Percentiles rank a stretch among this genome's conserved stretches.
Evolutionary conservation across 2,329 filamentous ascomycete species (phyloP).

Genomic region (Xylariaceae sp.): DNA sequence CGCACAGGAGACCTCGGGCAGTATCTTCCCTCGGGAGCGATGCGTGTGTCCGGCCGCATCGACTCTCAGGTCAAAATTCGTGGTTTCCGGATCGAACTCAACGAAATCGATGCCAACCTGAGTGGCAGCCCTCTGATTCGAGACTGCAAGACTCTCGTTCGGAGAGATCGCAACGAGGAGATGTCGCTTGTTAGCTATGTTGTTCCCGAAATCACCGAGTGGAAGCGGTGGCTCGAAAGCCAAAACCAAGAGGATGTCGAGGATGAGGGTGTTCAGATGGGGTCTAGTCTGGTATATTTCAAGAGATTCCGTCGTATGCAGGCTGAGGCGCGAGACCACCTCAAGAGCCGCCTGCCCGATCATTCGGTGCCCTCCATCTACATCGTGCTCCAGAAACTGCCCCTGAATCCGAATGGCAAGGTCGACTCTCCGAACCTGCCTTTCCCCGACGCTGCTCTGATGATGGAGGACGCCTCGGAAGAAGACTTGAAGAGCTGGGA

Average conservation of each 20-base stretch:
- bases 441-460: constrained; percentile 55
- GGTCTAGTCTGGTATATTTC: constrained; percentile 32
- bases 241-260: constrained; percentile 46
- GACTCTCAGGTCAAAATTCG: constrained; percentile 94
- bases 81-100: constrained; percentile 90
- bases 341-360: constrained; percentile 63
- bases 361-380: constrained; percentile 72
- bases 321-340: constrained; percentile 50
- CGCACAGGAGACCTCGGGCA: constrained; percentile 78
- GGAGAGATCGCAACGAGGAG: constrained; percentile 79
- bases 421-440: constrained; percentile 72
- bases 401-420: constrained; percentile 81
- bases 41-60: constrained; percentile 55
- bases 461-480: constrained; percentile 39
- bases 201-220: constrained; percentile 71
- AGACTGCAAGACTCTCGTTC: constrained; percentile 79
- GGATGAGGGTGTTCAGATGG: constrained; percentile 43
- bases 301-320: constrained; percentile 40
- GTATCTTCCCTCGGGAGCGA: constrained; percentile 13
- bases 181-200: constrained; percentile 83
- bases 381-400: constrained; percentile 64
- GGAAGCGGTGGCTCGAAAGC: constrained; percentile 59
- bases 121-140: constrained; percentile 66
- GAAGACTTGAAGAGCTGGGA: constrained; percentile 36
- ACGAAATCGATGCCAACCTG: constrained; percentile 83